phyloP scores from a whole-genome alignment of 129 eudicot genomes.

The sunflower (Helianthus annuus) region HanXRQr2.0-SUNRISE NC_035437.2:132869642-132870141 shows the following conservation, averaged over 20 bases:
- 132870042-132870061: slow-evolving; percentile 24
- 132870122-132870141: slow-evolving; percentile 26
- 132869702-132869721: too few relatives aligned
- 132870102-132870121: background rate
- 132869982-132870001: slow-evolving; percentile 31
- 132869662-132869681: slow-evolving; percentile 28
- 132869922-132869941: slow-evolving; percentile 36
- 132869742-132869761: too few relatives aligned
- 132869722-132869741: too few relatives aligned
- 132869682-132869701: slow-evolving; percentile 16
- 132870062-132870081: slow-evolving; percentile 26
- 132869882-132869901: slow-evolving; percentile 28
- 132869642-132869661: background rate
- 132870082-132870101: slow-evolving; percentile 29
- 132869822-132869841: slow-evolving; percentile 29
- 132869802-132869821: slow-evolving; percentile 23
- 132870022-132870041: slow-evolving; percentile 24
- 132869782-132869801: slow-evolving; percentile 26
- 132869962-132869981: too few relatives aligned
- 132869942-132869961: slow-evolving; percentile 10
- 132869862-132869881: slow-evolving; percentile 15
- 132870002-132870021: slow-evolving; percentile 18
- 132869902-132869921: slow-evolving; percentile 31
- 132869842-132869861: background rate
- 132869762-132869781: too few relatives aligned